These are phyloP conservation scores for Aspergillus sp. DNA, from an alignment of 2,329 filamentous ascomycete species.

Conservation along the genomic window DNA sequence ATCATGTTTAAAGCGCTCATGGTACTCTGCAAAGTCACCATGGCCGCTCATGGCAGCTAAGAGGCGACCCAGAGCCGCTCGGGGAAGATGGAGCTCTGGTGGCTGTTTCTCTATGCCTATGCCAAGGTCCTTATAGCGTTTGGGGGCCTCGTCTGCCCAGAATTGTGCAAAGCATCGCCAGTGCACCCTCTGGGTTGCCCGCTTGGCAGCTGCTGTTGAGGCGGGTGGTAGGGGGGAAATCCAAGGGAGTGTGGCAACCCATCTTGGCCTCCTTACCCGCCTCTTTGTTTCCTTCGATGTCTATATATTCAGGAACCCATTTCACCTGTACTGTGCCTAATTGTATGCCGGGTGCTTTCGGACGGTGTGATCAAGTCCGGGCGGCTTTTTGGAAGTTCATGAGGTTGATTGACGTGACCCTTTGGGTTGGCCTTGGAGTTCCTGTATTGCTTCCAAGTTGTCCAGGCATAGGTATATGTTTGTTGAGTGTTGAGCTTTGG, in stretches of 20 bases:
- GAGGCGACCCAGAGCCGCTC: neutral
- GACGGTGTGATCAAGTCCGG: neutral
- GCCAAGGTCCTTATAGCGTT: neutral
- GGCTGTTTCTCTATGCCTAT: neutral
- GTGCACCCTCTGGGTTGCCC: neutral
- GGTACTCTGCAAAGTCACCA: neutral
- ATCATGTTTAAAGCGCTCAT: neutral
- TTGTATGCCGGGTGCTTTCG: neutral
- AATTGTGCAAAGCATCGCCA: too few species aligned
- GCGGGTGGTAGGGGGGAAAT: neutral
- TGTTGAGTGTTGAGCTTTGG: neutral
- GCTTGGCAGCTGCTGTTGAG: neutral
- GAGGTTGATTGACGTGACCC: neutral
- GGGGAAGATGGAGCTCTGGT: neutral
- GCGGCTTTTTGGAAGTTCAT: neutral
- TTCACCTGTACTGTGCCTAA: neutral
- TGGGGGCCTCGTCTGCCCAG: too few species aligned
- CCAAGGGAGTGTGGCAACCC: neutral
- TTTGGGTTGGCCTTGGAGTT: neutral
- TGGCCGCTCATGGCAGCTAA: neutral
- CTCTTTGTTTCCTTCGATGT: neutral
- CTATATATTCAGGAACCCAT: neutral
- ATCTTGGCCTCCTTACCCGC: neutral
- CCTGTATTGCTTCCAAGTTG: neutral
- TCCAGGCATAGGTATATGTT: neutral